phyloP scores from a whole-genome alignment of 1,284 basidiomycete genomes.

The Cystobasidium pallidum region DNA sequence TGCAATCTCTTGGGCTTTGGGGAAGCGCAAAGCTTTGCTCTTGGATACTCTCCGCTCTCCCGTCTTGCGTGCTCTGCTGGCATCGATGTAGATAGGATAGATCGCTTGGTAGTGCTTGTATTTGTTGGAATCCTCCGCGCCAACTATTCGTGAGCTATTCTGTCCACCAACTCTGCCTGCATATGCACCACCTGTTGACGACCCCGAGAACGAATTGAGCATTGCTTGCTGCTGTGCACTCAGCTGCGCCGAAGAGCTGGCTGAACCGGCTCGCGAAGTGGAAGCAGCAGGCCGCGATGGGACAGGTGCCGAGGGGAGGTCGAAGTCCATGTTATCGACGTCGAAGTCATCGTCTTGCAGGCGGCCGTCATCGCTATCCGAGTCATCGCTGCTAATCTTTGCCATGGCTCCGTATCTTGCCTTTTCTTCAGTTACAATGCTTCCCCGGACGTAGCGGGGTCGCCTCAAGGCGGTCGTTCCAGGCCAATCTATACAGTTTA shows the following conservation, averaged over 20 bases:
- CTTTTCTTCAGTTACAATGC: not conserved
- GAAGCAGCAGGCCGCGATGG: slow-evolving; percentile 17
- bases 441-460: too few relatives aligned
- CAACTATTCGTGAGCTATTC: slow-evolving; percentile 17
- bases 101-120: slow-evolving; percentile 60
- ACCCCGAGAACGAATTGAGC: slow-evolving; percentile 24
- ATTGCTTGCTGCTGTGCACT: slow-evolving; percentile 22
- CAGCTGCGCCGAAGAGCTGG: slow-evolving; percentile 10
- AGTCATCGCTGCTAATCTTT: slow-evolving; percentile 13
- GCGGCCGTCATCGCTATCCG: slow-evolving; percentile 31
- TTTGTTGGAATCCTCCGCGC: not conserved
- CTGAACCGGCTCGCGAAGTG: not conserved
- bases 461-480: too few relatives aligned
- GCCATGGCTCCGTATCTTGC: slow-evolving; percentile 14
- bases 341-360: slow-evolving; percentile 39
- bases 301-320: slow-evolving; percentile 30
- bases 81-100: slow-evolving; percentile 96
- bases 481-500: too few relatives aligned
- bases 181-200: slow-evolving; percentile 10
- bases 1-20: slow-evolving; percentile 86
- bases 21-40: slow-evolving; percentile 86
- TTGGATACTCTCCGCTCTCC: slow-evolving; percentile 81
- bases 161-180: not conserved
- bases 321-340: slow-evolving; percentile 44
- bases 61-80: slow-evolving; percentile 80